Conservation (phyloP, 345 rosid species). For the Draba incana region DNA sequence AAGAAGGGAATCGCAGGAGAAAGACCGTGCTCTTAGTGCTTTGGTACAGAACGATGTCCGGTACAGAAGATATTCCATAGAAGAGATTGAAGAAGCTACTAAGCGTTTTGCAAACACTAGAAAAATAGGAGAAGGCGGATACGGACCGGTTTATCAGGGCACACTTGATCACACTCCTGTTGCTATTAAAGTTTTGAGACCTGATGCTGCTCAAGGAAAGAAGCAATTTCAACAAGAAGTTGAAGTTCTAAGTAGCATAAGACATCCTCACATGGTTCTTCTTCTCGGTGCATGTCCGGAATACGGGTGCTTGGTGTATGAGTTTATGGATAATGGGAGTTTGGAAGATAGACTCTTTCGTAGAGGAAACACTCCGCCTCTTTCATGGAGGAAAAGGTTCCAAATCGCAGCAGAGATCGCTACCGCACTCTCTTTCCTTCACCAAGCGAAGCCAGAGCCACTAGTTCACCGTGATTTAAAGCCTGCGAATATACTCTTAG, state of each 20-base stretch:
- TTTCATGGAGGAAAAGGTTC: slow-evolving; percentile 76
- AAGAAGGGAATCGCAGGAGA: slow-evolving; percentile 66
- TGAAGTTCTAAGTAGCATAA: slow-evolving; percentile 77
- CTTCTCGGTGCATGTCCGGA: slow-evolving; percentile 95
- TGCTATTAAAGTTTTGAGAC: slow-evolving; percentile 86
- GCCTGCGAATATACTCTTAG: slow-evolving; percentile 92
- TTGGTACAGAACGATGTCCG: slow-evolving; percentile 62
- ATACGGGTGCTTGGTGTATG: slow-evolving; percentile 89
- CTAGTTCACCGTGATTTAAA: slow-evolving; percentile 90
- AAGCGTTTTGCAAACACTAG: slow-evolving; percentile 47
- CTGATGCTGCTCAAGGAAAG: slow-evolving; percentile 91
- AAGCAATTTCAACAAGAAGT: slow-evolving; percentile 94
- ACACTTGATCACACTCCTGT: slow-evolving; percentile 88
- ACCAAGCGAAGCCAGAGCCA: slow-evolving; percentile 97
- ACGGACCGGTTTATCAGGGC: slow-evolving; percentile 90
- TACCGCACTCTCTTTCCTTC: slow-evolving; percentile 83
- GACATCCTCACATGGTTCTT: slow-evolving; percentile 95
- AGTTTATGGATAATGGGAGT: slow-evolving; percentile 78
- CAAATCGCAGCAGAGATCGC: slow-evolving; percentile 80
- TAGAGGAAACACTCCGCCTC: slow-evolving; percentile 63
- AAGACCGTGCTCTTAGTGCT: slow-evolving; percentile 67
- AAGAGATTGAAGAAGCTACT: slow-evolving; percentile 83
- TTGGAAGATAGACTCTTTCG: slow-evolving; percentile 79
- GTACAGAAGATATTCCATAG: slow-evolving; percentile 74
- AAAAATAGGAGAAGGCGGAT: slow-evolving; percentile 94